Evolutionary conservation across 495 filamentous ascomycete species (phyloP).

Genomic region (Neurospora sublineolata): DNA sequence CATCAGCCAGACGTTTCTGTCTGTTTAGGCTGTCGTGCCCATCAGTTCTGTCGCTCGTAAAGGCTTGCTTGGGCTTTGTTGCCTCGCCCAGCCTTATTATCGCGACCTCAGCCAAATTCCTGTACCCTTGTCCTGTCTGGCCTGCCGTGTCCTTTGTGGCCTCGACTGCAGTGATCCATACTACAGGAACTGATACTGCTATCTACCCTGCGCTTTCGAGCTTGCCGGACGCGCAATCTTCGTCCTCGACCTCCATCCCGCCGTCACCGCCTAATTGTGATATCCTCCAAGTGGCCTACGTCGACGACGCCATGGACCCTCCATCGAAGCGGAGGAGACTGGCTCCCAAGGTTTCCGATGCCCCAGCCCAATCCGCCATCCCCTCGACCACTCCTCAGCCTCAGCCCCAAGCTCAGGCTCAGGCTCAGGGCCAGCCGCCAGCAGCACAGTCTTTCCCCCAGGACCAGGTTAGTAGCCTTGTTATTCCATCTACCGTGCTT

Average conservation of each 20-base stretch:
- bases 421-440: slow-evolving; percentile 4
- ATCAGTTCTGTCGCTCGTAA: background rate
- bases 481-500: background rate
- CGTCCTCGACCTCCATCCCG: background rate
- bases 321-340: slow-evolving; percentile 26
- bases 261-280: background rate
- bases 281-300: background rate
- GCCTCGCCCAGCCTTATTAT: background rate
- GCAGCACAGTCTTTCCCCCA: slow-evolving; percentile 13
- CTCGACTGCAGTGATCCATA: background rate
- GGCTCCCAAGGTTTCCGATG: slow-evolving; percentile 26
- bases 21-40: background rate
- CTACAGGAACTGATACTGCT: background rate
- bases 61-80: background rate
- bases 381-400: slow-evolving; percentile 9
- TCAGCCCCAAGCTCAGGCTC: slow-evolving; percentile 9
- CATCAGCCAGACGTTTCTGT: background rate
- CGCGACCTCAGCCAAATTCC: background rate
- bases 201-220: background rate
- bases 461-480: slow-evolving; percentile 16
- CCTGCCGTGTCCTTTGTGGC: background rate
- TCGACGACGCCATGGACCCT: slow-evolving; percentile 20
- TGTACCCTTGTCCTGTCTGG: background rate
- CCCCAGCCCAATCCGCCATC: slow-evolving; percentile 6
- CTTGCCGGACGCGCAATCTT: background rate